Evolutionary conservation across 768 basidiomycete genomes (phyloP).

Genomic region (Astraeus odoratus): DNA sequence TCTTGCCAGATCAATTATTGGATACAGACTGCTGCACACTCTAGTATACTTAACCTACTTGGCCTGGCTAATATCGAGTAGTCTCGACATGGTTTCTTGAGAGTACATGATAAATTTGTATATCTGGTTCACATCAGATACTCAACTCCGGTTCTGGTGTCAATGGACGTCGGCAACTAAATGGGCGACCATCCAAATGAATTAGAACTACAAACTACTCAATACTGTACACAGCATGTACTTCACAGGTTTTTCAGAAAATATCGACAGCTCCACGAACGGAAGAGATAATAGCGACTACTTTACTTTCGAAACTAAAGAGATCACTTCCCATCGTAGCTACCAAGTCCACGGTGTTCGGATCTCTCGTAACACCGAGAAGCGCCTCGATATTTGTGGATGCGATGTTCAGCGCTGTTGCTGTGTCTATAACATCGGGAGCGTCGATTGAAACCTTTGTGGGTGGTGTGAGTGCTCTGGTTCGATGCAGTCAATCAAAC

Average conservation of each 20-base stretch:
- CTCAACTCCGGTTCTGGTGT: no score
- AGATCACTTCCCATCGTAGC: constrained; percentile 37
- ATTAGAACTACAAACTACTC: no score
- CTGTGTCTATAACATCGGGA: no score
- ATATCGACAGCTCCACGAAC: not conserved
- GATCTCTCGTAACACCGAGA: not conserved
- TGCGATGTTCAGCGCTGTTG: constrained; percentile 37
- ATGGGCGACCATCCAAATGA: no score
- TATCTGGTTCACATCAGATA: no score
- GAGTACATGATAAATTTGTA: no score
- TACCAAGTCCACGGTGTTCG: constrained; percentile 41
- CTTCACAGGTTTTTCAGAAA: not conserved
- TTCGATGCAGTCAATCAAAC: not conserved
- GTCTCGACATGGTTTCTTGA: no score
- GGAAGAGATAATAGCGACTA: constrained; percentile 11
- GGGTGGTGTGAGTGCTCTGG: not conserved
- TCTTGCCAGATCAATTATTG: no score
- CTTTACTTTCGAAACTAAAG: constrained; percentile 35
- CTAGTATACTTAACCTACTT: not conserved
- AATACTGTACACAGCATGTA: no score
- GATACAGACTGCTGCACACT: not conserved
- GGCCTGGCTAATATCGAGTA: no score
- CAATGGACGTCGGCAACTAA: no score
- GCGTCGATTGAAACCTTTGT: constrained; percentile 29
- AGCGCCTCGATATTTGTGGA: constrained; percentile 42